A percentile compares a stretch with the other conserved stretches of the same genome.
phyloP scores from a whole-genome alignment of 345 rosid genomes.

The Eucalyptus camaldulensis region DNA sequence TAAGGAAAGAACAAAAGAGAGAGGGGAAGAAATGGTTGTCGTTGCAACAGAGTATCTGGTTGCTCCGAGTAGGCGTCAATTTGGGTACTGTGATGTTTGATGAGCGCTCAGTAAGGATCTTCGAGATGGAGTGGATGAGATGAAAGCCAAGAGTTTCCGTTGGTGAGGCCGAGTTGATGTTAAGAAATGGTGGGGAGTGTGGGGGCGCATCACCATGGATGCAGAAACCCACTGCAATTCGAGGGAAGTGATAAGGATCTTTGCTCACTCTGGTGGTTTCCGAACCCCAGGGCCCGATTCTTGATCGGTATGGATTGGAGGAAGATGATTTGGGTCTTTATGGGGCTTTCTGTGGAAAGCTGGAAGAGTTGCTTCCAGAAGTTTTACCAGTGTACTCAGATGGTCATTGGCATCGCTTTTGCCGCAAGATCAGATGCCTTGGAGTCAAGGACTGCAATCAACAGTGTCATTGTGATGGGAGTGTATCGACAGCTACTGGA shows the following conservation, averaged over 20 bases:
- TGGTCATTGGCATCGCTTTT: neutral
- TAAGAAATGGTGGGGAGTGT: neutral
- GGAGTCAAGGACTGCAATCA: neutral
- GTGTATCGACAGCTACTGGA: neutral
- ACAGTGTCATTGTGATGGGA: neutral
- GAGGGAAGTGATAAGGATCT: neutral
- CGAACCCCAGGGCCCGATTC: neutral
- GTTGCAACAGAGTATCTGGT: neutral
- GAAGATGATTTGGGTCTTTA: neutral
- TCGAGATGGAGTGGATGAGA: neutral
- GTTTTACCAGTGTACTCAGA: neutral
- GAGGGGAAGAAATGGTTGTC: neutral
- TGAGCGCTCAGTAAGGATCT: neutral
- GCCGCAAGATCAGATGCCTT: neutral
- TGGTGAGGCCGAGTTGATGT: neutral
- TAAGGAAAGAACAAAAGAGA: neutral
- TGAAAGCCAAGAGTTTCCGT: neutral
- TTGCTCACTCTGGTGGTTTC: neutral
- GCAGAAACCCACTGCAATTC: neutral
- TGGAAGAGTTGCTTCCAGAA: neutral
- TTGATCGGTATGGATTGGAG: neutral
- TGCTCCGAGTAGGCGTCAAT: neutral
- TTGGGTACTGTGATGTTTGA: neutral
- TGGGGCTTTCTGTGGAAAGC: neutral
- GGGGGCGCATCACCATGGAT: neutral